phyloP scores from a whole-genome alignment of 2,329 filamentous ascomycete genomes.

The Ceratocystis alfenasii region DNA sequence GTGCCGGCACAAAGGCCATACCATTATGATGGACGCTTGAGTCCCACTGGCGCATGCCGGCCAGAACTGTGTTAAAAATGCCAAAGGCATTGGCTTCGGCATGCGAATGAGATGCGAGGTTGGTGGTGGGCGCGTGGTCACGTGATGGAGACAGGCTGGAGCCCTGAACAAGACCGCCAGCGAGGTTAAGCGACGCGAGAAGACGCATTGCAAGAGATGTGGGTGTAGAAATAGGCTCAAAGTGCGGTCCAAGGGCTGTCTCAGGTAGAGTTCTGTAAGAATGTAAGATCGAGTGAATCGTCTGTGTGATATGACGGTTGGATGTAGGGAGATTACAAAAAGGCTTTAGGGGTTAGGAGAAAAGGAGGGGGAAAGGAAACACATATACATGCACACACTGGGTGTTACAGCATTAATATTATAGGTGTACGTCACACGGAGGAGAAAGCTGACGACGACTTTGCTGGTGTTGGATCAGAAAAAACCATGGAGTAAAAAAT shows the following conservation, averaged over 20 bases:
- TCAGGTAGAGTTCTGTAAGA: background rate
- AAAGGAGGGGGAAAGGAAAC: background rate
- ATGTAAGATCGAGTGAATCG: background rate
- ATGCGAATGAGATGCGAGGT: constrained; percentile 27
- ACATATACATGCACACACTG: background rate
- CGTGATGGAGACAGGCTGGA: background rate
- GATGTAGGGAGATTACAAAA: background rate
- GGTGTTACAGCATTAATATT: background rate
- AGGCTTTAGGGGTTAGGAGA: background rate
- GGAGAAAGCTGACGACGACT: constrained; percentile 3
- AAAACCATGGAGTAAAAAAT: background rate
- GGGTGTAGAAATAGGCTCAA: background rate
- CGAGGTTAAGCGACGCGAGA: background rate
- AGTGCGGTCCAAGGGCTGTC: background rate
- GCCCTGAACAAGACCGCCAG: background rate
- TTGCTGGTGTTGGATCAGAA: background rate
- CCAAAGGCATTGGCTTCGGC: constrained; percentile 44
- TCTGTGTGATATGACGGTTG: background rate
- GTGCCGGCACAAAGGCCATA: constrained; percentile 57
- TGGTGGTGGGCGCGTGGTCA: background rate
- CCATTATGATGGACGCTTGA: constrained; percentile 64
- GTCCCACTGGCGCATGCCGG: constrained; percentile 62
- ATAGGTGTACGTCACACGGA: background rate
- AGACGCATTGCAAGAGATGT: constrained; percentile 7
- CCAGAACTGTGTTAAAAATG: constrained; percentile 62